phyloP scores from a whole-genome alignment of 2,329 filamentous ascomycete species.

The Trichoderma gracile region DNA sequence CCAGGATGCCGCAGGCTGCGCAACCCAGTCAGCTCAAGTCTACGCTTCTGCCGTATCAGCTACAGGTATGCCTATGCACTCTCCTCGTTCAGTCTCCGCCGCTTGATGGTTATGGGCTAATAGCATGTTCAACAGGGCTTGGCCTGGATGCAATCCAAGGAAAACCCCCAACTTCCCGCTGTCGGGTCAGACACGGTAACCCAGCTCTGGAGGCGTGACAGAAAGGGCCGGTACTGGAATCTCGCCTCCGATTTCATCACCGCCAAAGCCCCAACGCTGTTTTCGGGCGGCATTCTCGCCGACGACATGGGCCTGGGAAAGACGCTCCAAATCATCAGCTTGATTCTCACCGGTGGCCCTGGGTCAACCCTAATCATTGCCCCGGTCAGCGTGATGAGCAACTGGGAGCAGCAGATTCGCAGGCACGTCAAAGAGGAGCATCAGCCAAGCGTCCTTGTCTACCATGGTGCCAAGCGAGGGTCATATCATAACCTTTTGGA shows the following conservation, averaged over 20 bases:
- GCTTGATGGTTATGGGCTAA: not conserved
- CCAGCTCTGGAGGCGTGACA: slow-evolving; percentile 73
- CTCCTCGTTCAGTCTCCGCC: not conserved
- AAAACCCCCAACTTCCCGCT: slow-evolving; percentile 66
- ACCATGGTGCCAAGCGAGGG: slow-evolving; percentile 66
- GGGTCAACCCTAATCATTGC: slow-evolving; percentile 77
- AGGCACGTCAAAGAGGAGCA: slow-evolving; percentile 67
- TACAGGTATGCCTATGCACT: slow-evolving; percentile 47
- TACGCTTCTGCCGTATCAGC: slow-evolving; percentile 75
- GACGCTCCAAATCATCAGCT: slow-evolving; percentile 80
- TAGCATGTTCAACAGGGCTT: slow-evolving; percentile 58
- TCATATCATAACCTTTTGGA: slow-evolving; percentile 59
- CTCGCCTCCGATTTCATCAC: slow-evolving; percentile 59
- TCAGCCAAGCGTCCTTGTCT: slow-evolving; percentile 67
- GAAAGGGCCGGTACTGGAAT: slow-evolving; percentile 61
- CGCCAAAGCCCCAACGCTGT: slow-evolving; percentile 58
- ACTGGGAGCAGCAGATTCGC: slow-evolving; percentile 80
- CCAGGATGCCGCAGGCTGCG: slow-evolving; percentile 68
- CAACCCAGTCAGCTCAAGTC: slow-evolving; percentile 68
- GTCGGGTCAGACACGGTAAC: slow-evolving; percentile 59
- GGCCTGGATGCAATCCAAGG: slow-evolving; percentile 77
- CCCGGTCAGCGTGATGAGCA: slow-evolving; percentile 84
- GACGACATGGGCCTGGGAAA: slow-evolving; percentile 95
- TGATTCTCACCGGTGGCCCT: slow-evolving; percentile 62
- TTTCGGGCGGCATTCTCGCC: slow-evolving; percentile 77